Evolutionary conservation across 352 stramenopile species (phyloP).

Genomic region (Globisporangium splendens): DNA sequence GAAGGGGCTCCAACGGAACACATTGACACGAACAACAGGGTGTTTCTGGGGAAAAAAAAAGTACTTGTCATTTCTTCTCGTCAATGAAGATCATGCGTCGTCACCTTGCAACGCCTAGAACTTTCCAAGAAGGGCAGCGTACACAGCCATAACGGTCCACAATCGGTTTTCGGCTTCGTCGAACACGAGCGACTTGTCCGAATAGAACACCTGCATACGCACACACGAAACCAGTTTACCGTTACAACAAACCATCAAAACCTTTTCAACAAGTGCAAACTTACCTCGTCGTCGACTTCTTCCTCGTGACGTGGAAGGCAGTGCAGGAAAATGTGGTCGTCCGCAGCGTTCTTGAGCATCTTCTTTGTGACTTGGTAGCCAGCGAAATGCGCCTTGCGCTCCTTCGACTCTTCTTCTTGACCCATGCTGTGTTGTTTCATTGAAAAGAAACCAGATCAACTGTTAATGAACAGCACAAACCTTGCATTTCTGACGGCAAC

Average conservation of each 20-base stretch:
- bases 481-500: background rate
- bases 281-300: constrained; percentile 96
- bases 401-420: constrained; percentile 92
- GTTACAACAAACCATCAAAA: background rate
- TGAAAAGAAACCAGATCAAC: background rate
- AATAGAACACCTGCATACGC: constrained; percentile 90
- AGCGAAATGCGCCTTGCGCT: constrained; percentile 92
- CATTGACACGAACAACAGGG: no score
- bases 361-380: constrained; percentile 94
- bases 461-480: no score
- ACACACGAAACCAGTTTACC: background rate
- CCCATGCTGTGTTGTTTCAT: constrained; percentile 68
- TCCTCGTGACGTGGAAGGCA: constrained; percentile 96
- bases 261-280: background rate
- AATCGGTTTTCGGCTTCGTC: constrained; percentile 98
- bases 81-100: background rate
- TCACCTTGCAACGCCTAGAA: constrained; percentile 21
- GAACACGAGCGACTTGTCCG: constrained; percentile 93
- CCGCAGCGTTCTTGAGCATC: constrained; percentile 89
- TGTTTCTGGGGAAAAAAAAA: background rate
- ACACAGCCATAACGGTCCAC: constrained; percentile 99
- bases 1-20: no score
- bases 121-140: constrained; percentile 62
- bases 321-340: constrained; percentile 96
- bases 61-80: background rate